phyloP scores from a whole-genome alignment of 2,329 filamentous ascomycete genomes.

The Macrophomina pseudophaseolina region DNA sequence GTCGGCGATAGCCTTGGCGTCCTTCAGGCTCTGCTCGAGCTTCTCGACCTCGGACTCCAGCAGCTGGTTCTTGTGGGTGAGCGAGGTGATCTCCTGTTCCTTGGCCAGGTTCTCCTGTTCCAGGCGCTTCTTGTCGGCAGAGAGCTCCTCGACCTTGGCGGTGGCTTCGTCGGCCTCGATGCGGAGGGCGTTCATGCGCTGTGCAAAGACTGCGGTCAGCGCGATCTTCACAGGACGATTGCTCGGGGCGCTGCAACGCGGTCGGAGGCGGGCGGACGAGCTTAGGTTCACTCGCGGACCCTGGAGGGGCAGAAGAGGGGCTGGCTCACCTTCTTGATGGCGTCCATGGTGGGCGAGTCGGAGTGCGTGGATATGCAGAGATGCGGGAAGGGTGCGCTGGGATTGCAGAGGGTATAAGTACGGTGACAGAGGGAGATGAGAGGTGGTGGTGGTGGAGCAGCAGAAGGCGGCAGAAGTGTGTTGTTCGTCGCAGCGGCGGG shows the following conservation, averaged over 20 bases:
- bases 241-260: conserved; percentile 13
- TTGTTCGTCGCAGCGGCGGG: conserved; percentile 21
- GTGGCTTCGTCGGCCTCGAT: conserved; percentile 88
- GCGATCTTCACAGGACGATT: conserved; percentile 32
- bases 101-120: conserved; percentile 96
- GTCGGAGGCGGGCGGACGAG: conserved; percentile 10
- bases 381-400: neutral
- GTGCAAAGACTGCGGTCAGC: conserved; percentile 29
- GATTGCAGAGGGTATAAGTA: neutral
- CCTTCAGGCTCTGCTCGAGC: conserved; percentile 81
- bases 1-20: conserved; percentile 84
- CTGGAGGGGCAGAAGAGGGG: conserved; percentile 33
- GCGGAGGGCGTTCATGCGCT: conserved; percentile 97
- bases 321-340: conserved; percentile 48
- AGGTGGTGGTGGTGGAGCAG: conserved; percentile 11
- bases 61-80: conserved; percentile 92
- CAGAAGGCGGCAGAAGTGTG: conserved; percentile 24
- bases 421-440: conserved; percentile 15
- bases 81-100: conserved; percentile 97
- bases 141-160: conserved; percentile 83
- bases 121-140: conserved; percentile 82
- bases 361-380: neutral
- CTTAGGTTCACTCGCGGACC: conserved; percentile 21
- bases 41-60: conserved; percentile 93
- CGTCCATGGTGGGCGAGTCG: conserved; percentile 43